A percentile compares a stretch with the other conserved stretches of the same genome.
These are phyloP conservation scores for Xylaria curta DNA, from an alignment of 495 filamentous ascomycete genomes.

Conservation along the genomic window DNA sequence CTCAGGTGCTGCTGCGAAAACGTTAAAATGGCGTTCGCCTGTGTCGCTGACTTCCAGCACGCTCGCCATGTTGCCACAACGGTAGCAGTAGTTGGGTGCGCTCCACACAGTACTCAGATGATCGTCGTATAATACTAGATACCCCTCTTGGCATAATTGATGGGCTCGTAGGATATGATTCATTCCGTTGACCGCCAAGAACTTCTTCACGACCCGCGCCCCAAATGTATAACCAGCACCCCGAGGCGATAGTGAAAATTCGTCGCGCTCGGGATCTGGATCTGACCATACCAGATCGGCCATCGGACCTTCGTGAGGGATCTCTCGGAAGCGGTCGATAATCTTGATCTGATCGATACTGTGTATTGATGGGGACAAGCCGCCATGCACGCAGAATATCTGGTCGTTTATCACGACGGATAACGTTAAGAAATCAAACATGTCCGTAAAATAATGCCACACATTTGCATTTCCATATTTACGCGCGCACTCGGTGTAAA, in stretches of 20 bases:
- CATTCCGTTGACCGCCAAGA: slow-evolving; percentile 95
- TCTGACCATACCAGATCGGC: slow-evolving; percentile 99
- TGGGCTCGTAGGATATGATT: slow-evolving; percentile 95
- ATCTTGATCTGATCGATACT: slow-evolving; percentile 99
- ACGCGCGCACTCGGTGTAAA: slow-evolving; percentile 96
- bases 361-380: slow-evolving; percentile 93
- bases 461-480: slow-evolving; percentile 99
- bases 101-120: slow-evolving; percentile 95
- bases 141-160: slow-evolving; percentile 97
- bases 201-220: slow-evolving; percentile 95
- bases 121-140: slow-evolving; percentile 94
- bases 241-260: slow-evolving; percentile 91
- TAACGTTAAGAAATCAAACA: slow-evolving; percentile 98
- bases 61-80: slow-evolving; percentile 96
- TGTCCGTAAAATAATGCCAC: slow-evolving; percentile 99
- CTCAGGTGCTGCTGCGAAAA: slow-evolving; percentile 95
- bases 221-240: slow-evolving; percentile 98
- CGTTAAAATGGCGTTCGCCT: slow-evolving; percentile 92
- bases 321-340: slow-evolving; percentile 97
- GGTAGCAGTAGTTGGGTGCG: slow-evolving; percentile 95
- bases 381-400: slow-evolving; percentile 97
- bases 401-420: slow-evolving; percentile 98
- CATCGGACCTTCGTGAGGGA: slow-evolving; percentile 98
- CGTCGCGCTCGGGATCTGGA: slow-evolving; percentile 92
- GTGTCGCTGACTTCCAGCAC: slow-evolving; percentile 93